phyloP scores from a whole-genome alignment of 345 rosid genomes.

The Camelina neglecta region DNA sequence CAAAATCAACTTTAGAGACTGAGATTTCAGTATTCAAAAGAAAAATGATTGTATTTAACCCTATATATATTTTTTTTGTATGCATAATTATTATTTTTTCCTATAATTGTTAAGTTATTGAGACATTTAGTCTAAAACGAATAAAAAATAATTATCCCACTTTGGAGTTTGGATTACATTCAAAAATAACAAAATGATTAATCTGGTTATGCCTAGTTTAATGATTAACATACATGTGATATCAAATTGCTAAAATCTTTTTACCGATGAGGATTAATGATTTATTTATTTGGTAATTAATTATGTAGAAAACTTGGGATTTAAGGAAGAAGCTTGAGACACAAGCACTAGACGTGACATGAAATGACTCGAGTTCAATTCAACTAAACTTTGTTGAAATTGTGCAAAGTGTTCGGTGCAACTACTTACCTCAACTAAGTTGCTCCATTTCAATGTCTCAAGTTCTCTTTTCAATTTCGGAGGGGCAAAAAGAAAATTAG shows the following conservation, averaged over 20 bases:
- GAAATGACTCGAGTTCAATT: constrained; percentile 31
- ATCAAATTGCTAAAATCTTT: background rate
- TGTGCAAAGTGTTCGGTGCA: constrained; percentile 40
- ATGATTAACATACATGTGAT: background rate
- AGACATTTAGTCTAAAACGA: background rate
- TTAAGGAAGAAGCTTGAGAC: constrained; percentile 33
- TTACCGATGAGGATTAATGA: constrained; percentile 12
- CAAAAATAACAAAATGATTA: constrained; percentile 5
- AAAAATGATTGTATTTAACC: background rate
- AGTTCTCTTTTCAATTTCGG: background rate
- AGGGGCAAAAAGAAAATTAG: background rate
- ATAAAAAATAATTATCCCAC: background rate
- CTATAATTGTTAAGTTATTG: constrained; percentile 5
- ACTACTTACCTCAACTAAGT: constrained; percentile 40
- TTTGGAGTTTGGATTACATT: background rate
- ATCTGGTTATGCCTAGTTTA: background rate
- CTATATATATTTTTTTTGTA: background rate
- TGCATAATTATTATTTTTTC: background rate
- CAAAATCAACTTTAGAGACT: background rate
- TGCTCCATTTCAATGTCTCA: constrained; percentile 21
- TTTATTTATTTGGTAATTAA: constrained; percentile 4
- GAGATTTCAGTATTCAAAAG: background rate
- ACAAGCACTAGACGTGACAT: constrained; percentile 29
- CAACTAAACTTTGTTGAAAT: constrained; percentile 41
- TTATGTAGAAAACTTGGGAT: constrained; percentile 17